These are phyloP conservation scores for Asterochloris erici DNA, from an alignment of 139 green algal species.

Conservation along the genomic window DNA sequence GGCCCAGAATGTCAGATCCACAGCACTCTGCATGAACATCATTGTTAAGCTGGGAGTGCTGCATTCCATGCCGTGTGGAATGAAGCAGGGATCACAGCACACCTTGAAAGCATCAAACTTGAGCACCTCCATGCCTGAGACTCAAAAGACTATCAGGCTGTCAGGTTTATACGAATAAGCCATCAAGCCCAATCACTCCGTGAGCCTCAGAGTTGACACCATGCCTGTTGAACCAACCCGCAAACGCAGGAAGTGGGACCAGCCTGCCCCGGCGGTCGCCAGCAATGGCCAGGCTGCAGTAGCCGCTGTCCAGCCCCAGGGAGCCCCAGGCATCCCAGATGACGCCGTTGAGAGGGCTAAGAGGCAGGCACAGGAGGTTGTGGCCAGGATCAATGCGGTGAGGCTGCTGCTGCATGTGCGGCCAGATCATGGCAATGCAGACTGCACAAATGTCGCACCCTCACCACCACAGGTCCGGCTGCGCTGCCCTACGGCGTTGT, in stretches of 20 bases:
- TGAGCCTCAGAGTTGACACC: too few species aligned
- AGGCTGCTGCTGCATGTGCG: not conserved
- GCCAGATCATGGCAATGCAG: too few species aligned
- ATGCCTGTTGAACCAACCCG: not conserved
- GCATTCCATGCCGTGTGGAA: not conserved
- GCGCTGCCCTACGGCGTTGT: too few species aligned
- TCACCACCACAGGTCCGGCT: too few species aligned
- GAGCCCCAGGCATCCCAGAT: too few species aligned
- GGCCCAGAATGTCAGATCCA: slow-evolving; percentile 82
- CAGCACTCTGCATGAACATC: slow-evolving; percentile 50
- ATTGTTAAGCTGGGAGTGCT: not conserved
- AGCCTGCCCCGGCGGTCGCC: slow-evolving; percentile 13
- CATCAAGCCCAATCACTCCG: too few species aligned
- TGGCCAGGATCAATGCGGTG: slow-evolving; percentile 28
- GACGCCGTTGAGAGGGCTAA: slow-evolving; percentile 19
- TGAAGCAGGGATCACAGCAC: not conserved
- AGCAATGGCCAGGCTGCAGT: not conserved
- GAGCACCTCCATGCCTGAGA: not conserved
- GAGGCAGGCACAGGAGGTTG: slow-evolving; percentile 17
- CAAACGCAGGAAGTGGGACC: slow-evolving; percentile 36
- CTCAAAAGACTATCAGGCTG: not conserved
- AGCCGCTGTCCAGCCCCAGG: not conserved
- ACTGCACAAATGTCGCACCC: too few species aligned
- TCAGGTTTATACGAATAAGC: too few species aligned
- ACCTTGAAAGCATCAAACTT: not conserved